Percentiles rank a stretch among this genome's conserved stretches.
Evolutionary conservation across 192 early-diverging fungal genomes (phyloP).

Genomic region (Coemansia sp.): DNA sequence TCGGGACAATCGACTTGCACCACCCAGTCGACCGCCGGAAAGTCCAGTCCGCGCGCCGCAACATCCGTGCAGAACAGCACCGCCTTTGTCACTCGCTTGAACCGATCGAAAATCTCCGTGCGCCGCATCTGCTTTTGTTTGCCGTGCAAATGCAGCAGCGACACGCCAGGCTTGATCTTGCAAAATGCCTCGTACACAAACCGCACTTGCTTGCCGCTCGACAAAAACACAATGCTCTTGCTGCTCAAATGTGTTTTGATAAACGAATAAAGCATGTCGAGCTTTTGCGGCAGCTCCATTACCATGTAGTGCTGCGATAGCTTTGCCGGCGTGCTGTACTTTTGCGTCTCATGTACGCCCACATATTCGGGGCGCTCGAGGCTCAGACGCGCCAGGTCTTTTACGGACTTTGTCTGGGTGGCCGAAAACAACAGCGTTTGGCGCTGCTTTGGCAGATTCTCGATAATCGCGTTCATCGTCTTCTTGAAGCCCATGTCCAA

Average conservation of each 20-base stretch:
- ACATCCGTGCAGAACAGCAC: constrained; percentile 93
- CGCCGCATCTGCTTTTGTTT: constrained; percentile 96
- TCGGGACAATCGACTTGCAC: constrained; percentile 97
- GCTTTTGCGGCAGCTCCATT: constrained; percentile 79
- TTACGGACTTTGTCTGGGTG: constrained; percentile 95
- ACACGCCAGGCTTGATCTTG: constrained; percentile 91
- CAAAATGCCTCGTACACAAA: constrained; percentile 95
- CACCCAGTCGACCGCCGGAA: constrained; percentile 99
- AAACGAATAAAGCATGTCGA: constrained; percentile 96
- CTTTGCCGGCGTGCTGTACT: constrained; percentile 76
- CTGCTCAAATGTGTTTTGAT: constrained; percentile 85
- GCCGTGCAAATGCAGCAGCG: constrained; percentile 89
- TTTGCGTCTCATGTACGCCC: constrained; percentile 84
- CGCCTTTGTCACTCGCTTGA: constrained; percentile 72
- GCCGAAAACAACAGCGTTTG: constrained; percentile 97
- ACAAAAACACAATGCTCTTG: constrained; percentile 91
- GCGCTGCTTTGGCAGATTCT: constrained; percentile 77
- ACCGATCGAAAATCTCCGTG: constrained; percentile 91
- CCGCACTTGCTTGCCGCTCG: constrained; percentile 95
- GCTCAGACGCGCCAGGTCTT: constrained; percentile 88
- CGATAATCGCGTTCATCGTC: constrained; percentile 78
- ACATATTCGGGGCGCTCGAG: constrained; percentile 92
- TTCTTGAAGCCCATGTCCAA: constrained; percentile 86
- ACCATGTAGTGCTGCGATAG: constrained; percentile 87
- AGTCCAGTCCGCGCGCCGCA: constrained; percentile 95